Evolutionary conservation across 345 rosid genomes (phyloP).

Genomic region (Theobroma cacao): DNA sequence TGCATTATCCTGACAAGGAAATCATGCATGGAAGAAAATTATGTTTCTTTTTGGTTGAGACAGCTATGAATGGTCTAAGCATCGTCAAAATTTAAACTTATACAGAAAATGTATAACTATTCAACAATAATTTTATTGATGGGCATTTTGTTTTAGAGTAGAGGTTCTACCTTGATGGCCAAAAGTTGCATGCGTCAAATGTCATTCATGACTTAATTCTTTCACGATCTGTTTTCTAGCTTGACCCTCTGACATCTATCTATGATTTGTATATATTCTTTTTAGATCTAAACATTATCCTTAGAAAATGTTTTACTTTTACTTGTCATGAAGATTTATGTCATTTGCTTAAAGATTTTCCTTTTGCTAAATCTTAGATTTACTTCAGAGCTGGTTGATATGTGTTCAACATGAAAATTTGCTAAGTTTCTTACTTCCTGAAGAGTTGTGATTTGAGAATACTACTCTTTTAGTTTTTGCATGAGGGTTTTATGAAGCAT

Average conservation of each 20-base stretch:
- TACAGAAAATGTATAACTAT: neutral
- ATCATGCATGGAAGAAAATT: neutral
- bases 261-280: neutral
- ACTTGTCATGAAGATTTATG: neutral
- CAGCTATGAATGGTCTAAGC: neutral
- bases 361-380: neutral
- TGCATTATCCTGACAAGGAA: neutral
- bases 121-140: neutral
- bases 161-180: neutral
- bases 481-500: neutral
- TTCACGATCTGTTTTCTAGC: neutral
- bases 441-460: slow-evolving; percentile 2
- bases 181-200: neutral
- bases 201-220: neutral
- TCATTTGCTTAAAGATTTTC: neutral
- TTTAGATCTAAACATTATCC: neutral
- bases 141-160: neutral
- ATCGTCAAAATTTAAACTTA: neutral
- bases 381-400: neutral
- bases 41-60: neutral
- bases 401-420: neutral
- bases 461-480: neutral
- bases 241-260: neutral
- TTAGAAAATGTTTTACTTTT: neutral
- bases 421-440: neutral